Base-by-base conservation (phyloP, 2,329 filamentous ascomycete species). In the Ceratocystis papillata region DNA sequence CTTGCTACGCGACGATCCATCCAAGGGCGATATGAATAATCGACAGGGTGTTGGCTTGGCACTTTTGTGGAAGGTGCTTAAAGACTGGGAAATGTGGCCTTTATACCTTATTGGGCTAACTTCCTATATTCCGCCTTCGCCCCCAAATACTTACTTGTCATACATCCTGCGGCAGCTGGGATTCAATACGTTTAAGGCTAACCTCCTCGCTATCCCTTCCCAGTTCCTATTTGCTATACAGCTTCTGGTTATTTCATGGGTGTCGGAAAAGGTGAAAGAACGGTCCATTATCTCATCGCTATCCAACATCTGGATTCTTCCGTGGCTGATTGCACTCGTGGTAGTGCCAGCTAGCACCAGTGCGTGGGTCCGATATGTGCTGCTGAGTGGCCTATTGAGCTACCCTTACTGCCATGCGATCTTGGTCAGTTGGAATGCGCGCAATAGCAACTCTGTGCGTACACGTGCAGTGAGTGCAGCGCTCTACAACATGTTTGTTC, bases 51-150 rank as follows among this genome's bases (percentile, higher is more conserved):
- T 81, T 5, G 77, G 76, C 20, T 77, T 75, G 12, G 75, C 71
- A 60, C 73, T 72, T 48, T 77, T 85, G 3, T 83, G 79, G 78
- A 75, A 79, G 30, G 77, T 79, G 0, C 69, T 84, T 30, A 77
- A 76, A 20, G 84, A 87, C 69, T 86, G 81, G 71, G 82, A 86
- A 69, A 76, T 86, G 70, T 87, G 81, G 82, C 82, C 80, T 1
- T 71, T 81, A 22, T 84, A 83, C 69, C 69, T 81, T 53, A 76
- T 83, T 25, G 81, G 82, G 0, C 72, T 84, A 3, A 83, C 73
- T 63, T 70, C 72, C 0, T 79, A 78, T 64, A 79, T 79, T 64
- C 77, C 77, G 0, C 74, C 76, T 0, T 68, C 75, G 0, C 76
- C 79, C 1, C 76, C 77, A 8, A 73, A 69, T 67, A 77, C 74